These are phyloP conservation scores for Clitocybe nebularis DNA, from an alignment of 1,284 basidiomycete species.

Conservation along the genomic window DNA sequence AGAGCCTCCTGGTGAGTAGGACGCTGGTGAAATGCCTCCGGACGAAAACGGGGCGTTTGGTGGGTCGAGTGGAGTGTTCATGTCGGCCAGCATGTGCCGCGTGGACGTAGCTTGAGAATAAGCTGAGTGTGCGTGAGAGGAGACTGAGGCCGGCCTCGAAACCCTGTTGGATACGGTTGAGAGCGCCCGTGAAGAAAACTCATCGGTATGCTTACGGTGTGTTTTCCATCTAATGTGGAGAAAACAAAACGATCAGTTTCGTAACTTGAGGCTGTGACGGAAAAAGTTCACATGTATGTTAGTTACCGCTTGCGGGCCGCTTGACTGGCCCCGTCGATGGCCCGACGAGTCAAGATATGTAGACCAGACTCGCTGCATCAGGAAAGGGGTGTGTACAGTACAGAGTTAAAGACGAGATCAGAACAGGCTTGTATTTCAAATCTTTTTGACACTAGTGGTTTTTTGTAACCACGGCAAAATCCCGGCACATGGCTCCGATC, in stretches of 20 bases:
- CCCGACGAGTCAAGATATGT: slow-evolving; percentile 37
- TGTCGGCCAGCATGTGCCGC: slow-evolving; percentile 29
- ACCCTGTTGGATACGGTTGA: slow-evolving; percentile 15
- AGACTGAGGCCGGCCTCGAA: slow-evolving; percentile 26
- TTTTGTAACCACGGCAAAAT: too few species aligned
- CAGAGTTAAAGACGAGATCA: too few species aligned
- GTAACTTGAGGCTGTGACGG: slow-evolving; percentile 3
- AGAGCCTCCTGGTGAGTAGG: background rate
- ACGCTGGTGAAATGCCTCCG: background rate
- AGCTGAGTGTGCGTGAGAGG: slow-evolving; percentile 29
- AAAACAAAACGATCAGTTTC: slow-evolving; percentile 10
- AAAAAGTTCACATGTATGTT: slow-evolving; percentile 14
- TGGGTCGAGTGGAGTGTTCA: slow-evolving; percentile 18
- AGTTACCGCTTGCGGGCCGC: slow-evolving; percentile 17
- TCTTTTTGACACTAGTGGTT: too few species aligned
- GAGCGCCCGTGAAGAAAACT: slow-evolving; percentile 15
- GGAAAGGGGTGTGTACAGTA: too few species aligned
- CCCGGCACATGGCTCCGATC: too few species aligned
- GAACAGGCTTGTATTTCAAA: too few species aligned
- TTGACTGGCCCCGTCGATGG: slow-evolving; percentile 10
- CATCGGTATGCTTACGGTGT: slow-evolving; percentile 24
- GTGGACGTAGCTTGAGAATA: slow-evolving; percentile 32
- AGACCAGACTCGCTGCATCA: slow-evolving; percentile 50
- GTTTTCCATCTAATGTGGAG: slow-evolving; percentile 23
- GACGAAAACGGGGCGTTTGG: slow-evolving; percentile 17